A percentile compares a stretch with the other conserved stretches of the same genome.
Evolutionary conservation across 495 filamentous ascomycete species (phyloP).

Genomic region (Lichina pygmaea): DNA sequence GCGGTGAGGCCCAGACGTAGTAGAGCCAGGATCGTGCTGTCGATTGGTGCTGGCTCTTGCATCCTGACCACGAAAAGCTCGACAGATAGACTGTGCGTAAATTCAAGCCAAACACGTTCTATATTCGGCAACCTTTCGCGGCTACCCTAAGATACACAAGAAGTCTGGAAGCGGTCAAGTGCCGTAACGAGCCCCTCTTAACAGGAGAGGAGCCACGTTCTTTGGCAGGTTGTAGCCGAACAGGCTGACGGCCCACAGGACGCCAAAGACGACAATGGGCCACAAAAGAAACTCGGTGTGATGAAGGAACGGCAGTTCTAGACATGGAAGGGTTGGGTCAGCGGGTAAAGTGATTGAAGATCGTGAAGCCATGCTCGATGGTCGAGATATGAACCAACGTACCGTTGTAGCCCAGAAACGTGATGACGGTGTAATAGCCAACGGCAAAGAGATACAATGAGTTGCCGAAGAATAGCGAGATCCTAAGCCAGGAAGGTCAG

Average conservation of each 20-base stretch:
- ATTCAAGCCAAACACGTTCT: too few species aligned
- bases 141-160: background rate
- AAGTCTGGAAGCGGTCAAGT: background rate
- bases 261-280: constrained; percentile 29
- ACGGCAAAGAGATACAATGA: constrained; percentile 44
- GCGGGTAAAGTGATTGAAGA: too few species aligned
- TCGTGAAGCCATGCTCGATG: background rate
- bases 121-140: too few species aligned
- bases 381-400: constrained; percentile 1
- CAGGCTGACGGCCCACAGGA: constrained; percentile 36
- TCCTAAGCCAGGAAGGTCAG: constrained; percentile 15
- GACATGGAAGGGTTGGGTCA: too few species aligned
- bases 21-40: too few species aligned
- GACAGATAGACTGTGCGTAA: too few species aligned
- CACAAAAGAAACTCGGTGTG: constrained; percentile 44
- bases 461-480: constrained; percentile 43
- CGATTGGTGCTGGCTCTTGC: too few species aligned
- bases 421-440: constrained; percentile 43
- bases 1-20: background rate
- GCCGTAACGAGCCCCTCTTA: constrained; percentile 10
- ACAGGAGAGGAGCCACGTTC: constrained; percentile 22
- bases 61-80: too few species aligned
- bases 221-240: constrained; percentile 26
- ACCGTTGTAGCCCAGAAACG: constrained; percentile 49
- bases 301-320: constrained; percentile 42